phyloP scores from a whole-genome alignment of 164 flowering plant species.

The Umbilicus rupestris region DNA sequence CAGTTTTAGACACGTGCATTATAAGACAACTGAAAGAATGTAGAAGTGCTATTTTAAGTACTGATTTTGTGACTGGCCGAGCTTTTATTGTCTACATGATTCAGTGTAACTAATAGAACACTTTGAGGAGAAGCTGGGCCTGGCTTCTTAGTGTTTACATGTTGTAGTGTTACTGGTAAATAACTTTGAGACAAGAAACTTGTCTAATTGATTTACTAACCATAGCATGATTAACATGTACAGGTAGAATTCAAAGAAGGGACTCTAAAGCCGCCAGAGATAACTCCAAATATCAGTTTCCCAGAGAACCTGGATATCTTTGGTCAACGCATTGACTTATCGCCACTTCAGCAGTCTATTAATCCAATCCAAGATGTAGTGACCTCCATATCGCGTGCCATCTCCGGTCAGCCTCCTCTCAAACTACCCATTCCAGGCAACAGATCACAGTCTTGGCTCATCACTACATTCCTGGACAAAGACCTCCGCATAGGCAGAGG shows the following conservation, averaged over 20 bases:
- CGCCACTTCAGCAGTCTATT: constrained; percentile 54
- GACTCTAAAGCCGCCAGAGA: constrained; percentile 68
- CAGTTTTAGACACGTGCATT: not conserved
- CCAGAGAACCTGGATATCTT: constrained; percentile 62
- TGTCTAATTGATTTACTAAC: not conserved
- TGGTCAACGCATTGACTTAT: constrained; percentile 63
- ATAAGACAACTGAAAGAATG: not conserved
- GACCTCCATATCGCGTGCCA: constrained; percentile 43
- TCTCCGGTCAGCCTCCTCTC: constrained; percentile 81
- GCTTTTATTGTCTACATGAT: not conserved
- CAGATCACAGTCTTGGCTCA: constrained; percentile 65
- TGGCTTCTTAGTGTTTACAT: not conserved
- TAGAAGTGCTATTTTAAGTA: not conserved
- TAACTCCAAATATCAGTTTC: constrained; percentile 54
- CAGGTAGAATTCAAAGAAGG: constrained; percentile 93
- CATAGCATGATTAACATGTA: constrained; percentile 4
- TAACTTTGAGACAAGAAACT: not conserved
- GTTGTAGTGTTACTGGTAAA: not conserved
- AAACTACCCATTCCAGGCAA: constrained; percentile 75
- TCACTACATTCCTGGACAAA: constrained; percentile 72
- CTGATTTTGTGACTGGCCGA: not conserved
- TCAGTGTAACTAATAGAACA: not conserved
- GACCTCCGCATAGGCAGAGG: constrained; percentile 89
- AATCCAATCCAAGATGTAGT: constrained; percentile 54
- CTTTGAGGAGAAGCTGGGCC: not conserved